Evolutionary conservation across 306 rosid genomes (phyloP).

Genomic region (Ziziphus jujuba): DNA sequence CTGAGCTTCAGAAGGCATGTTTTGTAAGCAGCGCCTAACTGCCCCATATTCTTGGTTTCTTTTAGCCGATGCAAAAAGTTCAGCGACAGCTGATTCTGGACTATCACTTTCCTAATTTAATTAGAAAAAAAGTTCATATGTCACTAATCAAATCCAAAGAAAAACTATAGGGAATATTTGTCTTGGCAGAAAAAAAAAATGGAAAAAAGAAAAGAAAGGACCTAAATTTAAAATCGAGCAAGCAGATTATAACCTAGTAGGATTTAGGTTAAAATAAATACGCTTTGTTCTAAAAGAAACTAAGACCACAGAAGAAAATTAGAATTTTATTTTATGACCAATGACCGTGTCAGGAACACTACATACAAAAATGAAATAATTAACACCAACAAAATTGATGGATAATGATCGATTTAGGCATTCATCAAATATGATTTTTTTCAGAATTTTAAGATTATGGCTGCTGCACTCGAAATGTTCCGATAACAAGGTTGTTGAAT

Average conservation of each 20-base stretch:
- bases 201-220: not conserved
- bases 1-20: slow-evolving; percentile 61
- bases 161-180: not conserved
- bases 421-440: no score
- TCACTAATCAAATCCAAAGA: slow-evolving; percentile 1
- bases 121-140: slow-evolving; percentile 13
- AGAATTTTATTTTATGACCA: not conserved
- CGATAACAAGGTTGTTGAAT: not conserved
- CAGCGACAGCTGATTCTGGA: slow-evolving; percentile 65
- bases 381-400: no score
- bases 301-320: not conserved
- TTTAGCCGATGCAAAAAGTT: slow-evolving; percentile 60
- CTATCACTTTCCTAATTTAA: slow-evolving; percentile 52
- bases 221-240: not conserved
- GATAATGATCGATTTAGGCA: no score
- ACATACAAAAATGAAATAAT: no score
- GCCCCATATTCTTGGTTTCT: slow-evolving; percentile 44
- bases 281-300: no score
- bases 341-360: not conserved
- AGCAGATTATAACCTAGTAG: not conserved
- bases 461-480: not conserved
- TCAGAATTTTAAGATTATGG: not conserved
- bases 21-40: slow-evolving; percentile 47
- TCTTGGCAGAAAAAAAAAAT: not conserved
- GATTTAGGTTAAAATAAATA: no score